Evolutionary conservation across 306 rosid genomes (phyloP), one percentile per base, ranked within the genome.

Genomic region (Vigna hirtella): DNA sequence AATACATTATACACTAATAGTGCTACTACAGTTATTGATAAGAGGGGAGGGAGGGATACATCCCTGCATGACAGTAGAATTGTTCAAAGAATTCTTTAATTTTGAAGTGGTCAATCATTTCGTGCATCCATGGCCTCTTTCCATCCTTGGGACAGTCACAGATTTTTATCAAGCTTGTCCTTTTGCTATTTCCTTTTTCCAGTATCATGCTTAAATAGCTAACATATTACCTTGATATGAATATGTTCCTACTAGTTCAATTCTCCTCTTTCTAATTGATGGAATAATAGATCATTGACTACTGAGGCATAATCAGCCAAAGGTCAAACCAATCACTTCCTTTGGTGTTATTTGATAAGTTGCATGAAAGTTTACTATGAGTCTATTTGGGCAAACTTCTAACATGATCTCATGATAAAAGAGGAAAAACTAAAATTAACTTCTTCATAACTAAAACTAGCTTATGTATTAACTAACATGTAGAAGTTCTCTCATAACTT

Each of bases 51-150:
- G 42, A 32, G 67, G 47, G 24, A 34, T 34, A 48, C 10, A 63
- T 63, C 48, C 13, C 14, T 48, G 38, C 42, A 9, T 18, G 17
- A 5, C 70, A 18, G 17, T 65, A 10, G 51, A 65, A 38, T 65
- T 38, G 50, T 42, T 10, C 2, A 48, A 65, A 51, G 59, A 58
- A 42, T 42, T 24, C 58, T 66, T 50, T 48, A 51, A 34, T 36
- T 51, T 77, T 55, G 28, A 22, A 34, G 7, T 16, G 17, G 42
- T 7, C 20, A 74, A 59, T 59, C 57, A 59, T 74, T 43, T 74
- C 17, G 38, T 34, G 30, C 36, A 42, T 15, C 57, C 67, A 58
- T 73, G 20, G 15, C 68, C 66, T 9, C 47, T 59, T 74, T 58
- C 55, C 16, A 49, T 9, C 50, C 12, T 3, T 22, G 24, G 58